Evolutionary conservation across 2,329 filamentous ascomycete genomes (phyloP), one percentile per base, ranked within the genome.

Genomic region (Falciphora oryzae): DNA sequence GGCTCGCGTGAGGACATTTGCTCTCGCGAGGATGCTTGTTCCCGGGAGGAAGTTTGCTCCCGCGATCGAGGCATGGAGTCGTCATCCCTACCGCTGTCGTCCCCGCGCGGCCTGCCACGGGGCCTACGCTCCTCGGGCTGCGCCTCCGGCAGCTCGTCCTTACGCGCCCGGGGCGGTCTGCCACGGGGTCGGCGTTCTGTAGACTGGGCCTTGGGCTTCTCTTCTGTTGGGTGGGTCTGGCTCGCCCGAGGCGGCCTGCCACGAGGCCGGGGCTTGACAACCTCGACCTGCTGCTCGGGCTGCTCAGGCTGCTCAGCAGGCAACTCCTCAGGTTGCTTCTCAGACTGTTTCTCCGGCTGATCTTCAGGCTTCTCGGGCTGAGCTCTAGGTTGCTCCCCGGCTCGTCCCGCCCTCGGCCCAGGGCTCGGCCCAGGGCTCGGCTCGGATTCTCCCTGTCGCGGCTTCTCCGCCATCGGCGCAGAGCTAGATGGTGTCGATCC

Each of bases 401-500:
- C 44, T 53, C 5, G 44, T 25, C n/a, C 44, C 22, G 44, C n/a
- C 22, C 13, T 53, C 44, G n/a, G 22, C 44, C 5, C 44, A 10
- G 44, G 44, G 22, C 13, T 53, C 44, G n/a, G 22, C 44, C 5
- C 44, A 10, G 44, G 44, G 22, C 44, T n/a, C 22, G 44, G 13
- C 32, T 35, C 32, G 8, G 32, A 11, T 35, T 35, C 32, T 35
- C 10, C 32, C 32, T 35, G 4, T 14, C 13, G 32, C 32, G 32
- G n/a, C 58, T 60, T n/a, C 53, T 57, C 53, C 57, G 25, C 57
- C 27, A 28, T 27, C 63, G 16, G 56, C 44, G 50, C 59, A 25
- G n/a, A 59, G 67, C 65, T 72, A 11, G 44, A n/a, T n/a, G 44
- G 22, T 53, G 22, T 53, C 8, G 44, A n/a, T 53, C 22, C 22